These are phyloP conservation scores for Metschnikowia continentalis DNA, from an alignment of 805 yeast species.

Conservation along the genomic window DNA sequence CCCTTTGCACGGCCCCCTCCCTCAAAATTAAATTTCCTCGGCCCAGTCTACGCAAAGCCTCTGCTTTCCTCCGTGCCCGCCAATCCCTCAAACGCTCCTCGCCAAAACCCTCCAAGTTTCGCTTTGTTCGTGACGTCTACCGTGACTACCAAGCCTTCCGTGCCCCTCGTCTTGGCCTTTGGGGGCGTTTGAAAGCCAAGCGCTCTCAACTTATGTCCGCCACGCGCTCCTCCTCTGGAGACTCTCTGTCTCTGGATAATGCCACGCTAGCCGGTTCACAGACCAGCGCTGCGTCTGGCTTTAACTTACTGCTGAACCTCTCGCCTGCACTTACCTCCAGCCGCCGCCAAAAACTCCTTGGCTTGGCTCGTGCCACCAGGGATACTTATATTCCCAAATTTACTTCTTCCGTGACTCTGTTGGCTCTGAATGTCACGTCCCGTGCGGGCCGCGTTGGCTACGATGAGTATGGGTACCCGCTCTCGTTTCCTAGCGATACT, in stretches of 20 bases:
- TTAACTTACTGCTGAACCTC: constrained; percentile 4
- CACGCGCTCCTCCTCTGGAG: background rate
- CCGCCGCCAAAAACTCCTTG: constrained; percentile 45
- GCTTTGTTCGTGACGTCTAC: constrained; percentile 28
- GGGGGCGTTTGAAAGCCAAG: constrained; percentile 14
- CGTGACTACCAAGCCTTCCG: constrained; percentile 30
- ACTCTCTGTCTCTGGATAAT: constrained; percentile 1
- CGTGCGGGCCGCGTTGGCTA: constrained; percentile 16
- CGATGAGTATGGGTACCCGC: constrained; percentile 17
- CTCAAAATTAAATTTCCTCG: constrained; percentile 12
- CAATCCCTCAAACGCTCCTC: constrained; percentile 14
- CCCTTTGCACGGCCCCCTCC: background rate
- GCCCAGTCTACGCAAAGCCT: constrained; percentile 10
- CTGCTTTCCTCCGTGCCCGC: constrained; percentile 13
- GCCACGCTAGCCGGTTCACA: background rate
- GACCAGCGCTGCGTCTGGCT: background rate
- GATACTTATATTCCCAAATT: constrained; percentile 54
- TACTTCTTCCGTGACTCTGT: constrained; percentile 44
- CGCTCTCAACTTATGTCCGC: constrained; percentile 15
- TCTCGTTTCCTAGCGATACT: constrained; percentile 51
- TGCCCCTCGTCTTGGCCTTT: constrained; percentile 14
- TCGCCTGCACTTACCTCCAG: constrained; percentile 14
- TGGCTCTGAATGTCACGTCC: constrained; percentile 44
- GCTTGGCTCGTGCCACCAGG: constrained; percentile 51
- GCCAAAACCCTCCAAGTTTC: constrained; percentile 20